A percentile compares a stretch with the other conserved stretches of the same genome.
Conservation (phyloP, 2,329 filamentous ascomycete species). For the Pyrenophora seminiperda region DNA sequence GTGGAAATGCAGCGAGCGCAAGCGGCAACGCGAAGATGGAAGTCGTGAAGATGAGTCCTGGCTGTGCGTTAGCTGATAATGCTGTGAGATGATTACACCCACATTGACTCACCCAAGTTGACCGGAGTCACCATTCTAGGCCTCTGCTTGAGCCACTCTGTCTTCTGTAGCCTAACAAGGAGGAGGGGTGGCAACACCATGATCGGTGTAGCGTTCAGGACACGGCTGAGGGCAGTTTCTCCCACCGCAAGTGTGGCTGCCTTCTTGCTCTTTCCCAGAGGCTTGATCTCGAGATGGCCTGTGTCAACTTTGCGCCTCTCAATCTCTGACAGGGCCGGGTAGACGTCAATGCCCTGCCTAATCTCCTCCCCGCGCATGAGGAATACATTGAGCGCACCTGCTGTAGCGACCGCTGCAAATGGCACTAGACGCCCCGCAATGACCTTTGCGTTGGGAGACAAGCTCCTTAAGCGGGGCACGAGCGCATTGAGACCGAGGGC, state of each 20-base stretch:
- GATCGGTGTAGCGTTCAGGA: slow-evolving; percentile 92
- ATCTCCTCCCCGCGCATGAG: slow-evolving; percentile 98
- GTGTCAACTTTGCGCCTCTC: slow-evolving; percentile 71
- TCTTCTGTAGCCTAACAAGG: slow-evolving; percentile 82
- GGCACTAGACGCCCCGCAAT: slow-evolving; percentile 88
- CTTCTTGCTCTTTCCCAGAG: slow-evolving; percentile 83
- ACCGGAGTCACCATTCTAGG: slow-evolving; percentile 79
- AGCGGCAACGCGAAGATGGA: slow-evolving; percentile 88
- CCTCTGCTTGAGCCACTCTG: slow-evolving; percentile 76
- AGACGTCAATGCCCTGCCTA: slow-evolving; percentile 88
- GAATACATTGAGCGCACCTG: slow-evolving; percentile 92
- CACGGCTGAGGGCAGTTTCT: slow-evolving; percentile 88
- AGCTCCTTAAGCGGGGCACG: slow-evolving; percentile 78
- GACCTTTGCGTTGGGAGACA: slow-evolving; percentile 75
- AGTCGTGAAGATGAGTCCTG: slow-evolving; percentile 77
- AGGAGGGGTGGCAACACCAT: slow-evolving; percentile 94
- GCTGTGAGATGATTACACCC: slow-evolving; percentile 58
- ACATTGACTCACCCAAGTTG: slow-evolving; percentile 71
- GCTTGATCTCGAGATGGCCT: slow-evolving; percentile 62
- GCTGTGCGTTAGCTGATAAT: slow-evolving; percentile 55
- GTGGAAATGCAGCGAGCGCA: slow-evolving; percentile 89
- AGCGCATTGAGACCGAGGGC: slow-evolving; percentile 89
- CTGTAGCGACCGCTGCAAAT: slow-evolving; percentile 91
- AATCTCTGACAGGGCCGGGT: slow-evolving; percentile 74
- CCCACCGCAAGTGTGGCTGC: slow-evolving; percentile 88